Conservation (phyloP, 768 basidiomycete genomes). For the Hygrocybe coccinea region DNA sequence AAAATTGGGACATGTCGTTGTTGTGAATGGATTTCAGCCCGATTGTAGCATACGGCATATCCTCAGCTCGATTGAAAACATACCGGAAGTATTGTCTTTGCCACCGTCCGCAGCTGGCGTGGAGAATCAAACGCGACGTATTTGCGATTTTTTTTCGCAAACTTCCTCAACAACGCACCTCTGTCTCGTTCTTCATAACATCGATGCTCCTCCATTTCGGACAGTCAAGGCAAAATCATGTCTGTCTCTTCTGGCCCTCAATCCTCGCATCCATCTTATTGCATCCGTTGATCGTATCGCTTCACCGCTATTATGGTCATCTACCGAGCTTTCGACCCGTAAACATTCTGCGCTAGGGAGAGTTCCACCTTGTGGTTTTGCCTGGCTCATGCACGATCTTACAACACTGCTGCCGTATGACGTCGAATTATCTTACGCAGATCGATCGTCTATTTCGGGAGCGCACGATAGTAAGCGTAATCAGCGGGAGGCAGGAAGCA, state of each 20-base stretch:
- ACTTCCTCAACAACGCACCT: constrained; percentile 42
- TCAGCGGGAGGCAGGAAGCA: constrained; percentile 19
- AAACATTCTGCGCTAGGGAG: constrained; percentile 32
- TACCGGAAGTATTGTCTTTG: constrained; percentile 39
- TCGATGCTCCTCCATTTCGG: constrained; percentile 74
- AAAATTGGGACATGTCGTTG: constrained; percentile 63
- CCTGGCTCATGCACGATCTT: constrained; percentile 86
- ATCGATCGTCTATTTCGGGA: constrained; percentile 21
- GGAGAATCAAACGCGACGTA: constrained; percentile 60
- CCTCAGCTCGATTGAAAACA: constrained; percentile 52
- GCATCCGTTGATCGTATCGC: constrained; percentile 87
- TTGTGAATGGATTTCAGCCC: constrained; percentile 76
- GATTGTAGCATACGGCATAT: constrained; percentile 65
- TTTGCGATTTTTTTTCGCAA: constrained; percentile 58
- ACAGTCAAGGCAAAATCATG: constrained; percentile 55
- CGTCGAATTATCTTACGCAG: constrained; percentile 64
- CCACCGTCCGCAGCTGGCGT: constrained; percentile 36
- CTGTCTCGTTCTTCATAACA: constrained; percentile 83
- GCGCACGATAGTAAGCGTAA: constrained; percentile 25
- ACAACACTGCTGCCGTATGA: constrained; percentile 84
- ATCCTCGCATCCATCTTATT: constrained; percentile 72
- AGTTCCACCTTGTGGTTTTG: constrained; percentile 43
- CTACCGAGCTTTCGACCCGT: constrained; percentile 55
- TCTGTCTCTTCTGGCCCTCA: constrained; percentile 68
- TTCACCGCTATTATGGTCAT: constrained; percentile 77